phyloP scores from a whole-genome alignment of 179 eudicot genomes.

The Sideroxylon spinosum region DNA sequence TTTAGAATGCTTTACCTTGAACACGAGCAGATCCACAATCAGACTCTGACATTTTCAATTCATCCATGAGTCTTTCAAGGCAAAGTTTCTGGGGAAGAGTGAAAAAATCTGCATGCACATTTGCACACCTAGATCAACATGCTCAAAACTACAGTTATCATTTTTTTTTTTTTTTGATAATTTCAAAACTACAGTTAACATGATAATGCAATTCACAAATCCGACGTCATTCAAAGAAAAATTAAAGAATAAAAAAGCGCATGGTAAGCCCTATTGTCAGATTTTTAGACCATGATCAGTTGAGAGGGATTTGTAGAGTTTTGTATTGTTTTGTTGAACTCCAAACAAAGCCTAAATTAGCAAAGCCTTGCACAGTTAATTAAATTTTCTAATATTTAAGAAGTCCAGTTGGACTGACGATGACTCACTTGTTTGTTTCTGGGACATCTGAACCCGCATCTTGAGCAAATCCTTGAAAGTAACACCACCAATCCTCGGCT shows the following conservation, averaged over 20 bases:
- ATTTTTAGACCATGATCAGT: neutral
- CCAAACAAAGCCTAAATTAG: too few species aligned
- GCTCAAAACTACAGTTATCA: neutral
- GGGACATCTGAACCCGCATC: constrained; percentile 9
- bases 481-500: neutral
- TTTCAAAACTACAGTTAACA: neutral
- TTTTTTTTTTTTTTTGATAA: too few species aligned
- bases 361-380: neutral
- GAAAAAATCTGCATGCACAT: neutral
- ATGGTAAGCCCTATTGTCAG: neutral
- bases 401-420: neutral
- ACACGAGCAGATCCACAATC: constrained; percentile 98
- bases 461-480: neutral
- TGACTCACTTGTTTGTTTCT: constrained; percentile 20
- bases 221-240: neutral
- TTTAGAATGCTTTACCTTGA: constrained; percentile 52
- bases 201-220: neutral
- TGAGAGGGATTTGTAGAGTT: too few species aligned
- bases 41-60: constrained; percentile 85
- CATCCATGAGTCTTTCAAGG: constrained; percentile 71
- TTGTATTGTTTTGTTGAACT: too few species aligned
- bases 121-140: neutral
- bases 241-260: neutral
- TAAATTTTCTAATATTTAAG: neutral
- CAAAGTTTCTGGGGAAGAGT: constrained; percentile 41